Evolutionary conservation across 2,329 filamentous ascomycete genomes (phyloP).

Genomic region (Aspergillus neotritici): DNA sequence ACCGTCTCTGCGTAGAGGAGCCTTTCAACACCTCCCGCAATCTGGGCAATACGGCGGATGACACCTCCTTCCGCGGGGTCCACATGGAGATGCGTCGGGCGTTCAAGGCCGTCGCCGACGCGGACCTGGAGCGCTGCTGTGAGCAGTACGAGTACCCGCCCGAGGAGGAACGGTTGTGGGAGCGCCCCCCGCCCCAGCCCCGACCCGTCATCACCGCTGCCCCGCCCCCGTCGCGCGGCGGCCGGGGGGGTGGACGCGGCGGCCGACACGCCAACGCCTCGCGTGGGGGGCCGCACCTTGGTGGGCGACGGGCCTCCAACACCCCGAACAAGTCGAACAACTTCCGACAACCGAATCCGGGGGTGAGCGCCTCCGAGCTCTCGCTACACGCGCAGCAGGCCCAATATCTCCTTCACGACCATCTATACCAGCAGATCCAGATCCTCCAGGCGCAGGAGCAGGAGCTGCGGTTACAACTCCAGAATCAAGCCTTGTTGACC

Average conservation of each 20-base stretch:
- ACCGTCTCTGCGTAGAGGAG: slow-evolving; percentile 89
- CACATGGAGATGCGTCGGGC: slow-evolving; percentile 85
- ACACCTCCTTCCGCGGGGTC: slow-evolving; percentile 85
- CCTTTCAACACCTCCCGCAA: slow-evolving; percentile 89
- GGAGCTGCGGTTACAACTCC: slow-evolving; percentile 43
- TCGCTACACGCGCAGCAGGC: slow-evolving; percentile 43
- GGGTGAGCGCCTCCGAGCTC: slow-evolving; percentile 34
- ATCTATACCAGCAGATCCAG: slow-evolving; percentile 47
- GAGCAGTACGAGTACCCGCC: slow-evolving; percentile 84
- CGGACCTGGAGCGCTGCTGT: slow-evolving; percentile 75
- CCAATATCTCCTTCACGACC: slow-evolving; percentile 45
- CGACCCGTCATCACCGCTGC: slow-evolving; percentile 47
- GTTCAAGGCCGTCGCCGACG: slow-evolving; percentile 73
- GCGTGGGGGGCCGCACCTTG: slow-evolving; percentile 44
- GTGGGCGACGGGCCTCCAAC: slow-evolving; percentile 53
- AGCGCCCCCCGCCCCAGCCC: slow-evolving; percentile 52
- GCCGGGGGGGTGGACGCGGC: slow-evolving; percentile 46
- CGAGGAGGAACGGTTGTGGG: slow-evolving; percentile 61
- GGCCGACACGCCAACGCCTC: slow-evolving; percentile 45
- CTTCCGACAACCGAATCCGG: slow-evolving; percentile 34
- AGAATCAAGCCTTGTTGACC: slow-evolving; percentile 41
- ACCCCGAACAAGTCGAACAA: slow-evolving; percentile 43
- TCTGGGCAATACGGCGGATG: slow-evolving; percentile 91
- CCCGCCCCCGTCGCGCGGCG: slow-evolving; percentile 42
- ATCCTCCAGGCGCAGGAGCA: slow-evolving; percentile 47